Conservation (phyloP, 805 yeast species). For the Kodamaea hsintzibuensis region DNA sequence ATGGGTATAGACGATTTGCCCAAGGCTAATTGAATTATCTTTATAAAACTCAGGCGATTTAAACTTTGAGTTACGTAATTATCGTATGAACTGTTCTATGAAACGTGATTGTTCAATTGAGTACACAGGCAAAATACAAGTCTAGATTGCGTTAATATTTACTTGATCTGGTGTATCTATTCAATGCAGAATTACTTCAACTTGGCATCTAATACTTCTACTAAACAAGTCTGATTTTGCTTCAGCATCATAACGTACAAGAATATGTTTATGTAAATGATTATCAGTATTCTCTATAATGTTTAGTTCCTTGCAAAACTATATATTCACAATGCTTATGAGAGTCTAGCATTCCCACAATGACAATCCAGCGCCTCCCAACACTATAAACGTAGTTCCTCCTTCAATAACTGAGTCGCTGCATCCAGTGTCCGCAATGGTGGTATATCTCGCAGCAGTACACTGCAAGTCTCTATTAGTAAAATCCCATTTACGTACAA, state of each 20-base stretch:
- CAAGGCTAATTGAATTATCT: background rate
- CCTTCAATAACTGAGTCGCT: conserved; percentile 40
- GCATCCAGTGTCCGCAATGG: conserved; percentile 91
- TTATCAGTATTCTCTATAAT: background rate
- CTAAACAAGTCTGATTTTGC: no score
- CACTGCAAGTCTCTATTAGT: conserved; percentile 21
- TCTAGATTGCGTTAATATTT: background rate
- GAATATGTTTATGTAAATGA: no score
- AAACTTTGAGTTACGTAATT: background rate
- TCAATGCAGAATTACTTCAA: background rate
- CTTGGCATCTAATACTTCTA: background rate
- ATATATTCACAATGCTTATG: no score
- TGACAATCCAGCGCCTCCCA: conserved; percentile 84
- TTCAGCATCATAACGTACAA: no score
- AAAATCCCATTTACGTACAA: conserved; percentile 60
- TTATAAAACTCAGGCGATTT: background rate
- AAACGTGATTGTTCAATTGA: background rate
- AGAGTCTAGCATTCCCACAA: conserved; percentile 39
- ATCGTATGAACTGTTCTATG: background rate
- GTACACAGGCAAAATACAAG: background rate
- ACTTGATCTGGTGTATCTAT: background rate
- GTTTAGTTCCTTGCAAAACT: no score
- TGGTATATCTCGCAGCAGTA: conserved; percentile 56
- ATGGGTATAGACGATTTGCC: background rate
- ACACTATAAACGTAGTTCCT: conserved; percentile 36